These are phyloP conservation scores for Gossypium arboreum DNA, from an alignment of 345 rosid species.

Conservation along the genomic window DNA sequence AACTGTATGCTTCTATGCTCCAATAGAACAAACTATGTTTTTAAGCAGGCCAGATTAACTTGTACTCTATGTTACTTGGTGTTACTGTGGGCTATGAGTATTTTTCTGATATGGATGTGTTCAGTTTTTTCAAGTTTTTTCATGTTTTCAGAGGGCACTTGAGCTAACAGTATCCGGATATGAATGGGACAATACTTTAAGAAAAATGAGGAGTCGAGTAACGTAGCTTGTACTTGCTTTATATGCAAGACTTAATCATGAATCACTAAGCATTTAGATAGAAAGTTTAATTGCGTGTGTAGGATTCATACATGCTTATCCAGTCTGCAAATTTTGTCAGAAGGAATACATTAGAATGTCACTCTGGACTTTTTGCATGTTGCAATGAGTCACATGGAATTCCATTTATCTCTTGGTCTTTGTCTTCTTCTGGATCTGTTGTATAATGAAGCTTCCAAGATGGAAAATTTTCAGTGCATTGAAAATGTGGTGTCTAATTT, in stretches of 20 bases:
- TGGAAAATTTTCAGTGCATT: background rate
- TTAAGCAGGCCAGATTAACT: no score
- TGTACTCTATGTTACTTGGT: no score
- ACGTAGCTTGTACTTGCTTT: background rate
- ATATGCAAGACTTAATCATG: background rate
- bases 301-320: background rate
- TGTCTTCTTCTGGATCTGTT: background rate
- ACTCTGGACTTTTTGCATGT: background rate
- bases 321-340: background rate
- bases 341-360: background rate
- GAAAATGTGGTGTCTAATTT: background rate
- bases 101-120: no score
- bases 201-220: background rate
- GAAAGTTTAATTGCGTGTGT: background rate
- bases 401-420: background rate
- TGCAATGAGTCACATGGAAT: background rate
- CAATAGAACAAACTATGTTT: no score
- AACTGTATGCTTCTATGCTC: background rate
- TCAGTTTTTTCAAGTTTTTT: no score
- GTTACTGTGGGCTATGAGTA: no score
- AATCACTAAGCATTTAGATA: background rate
- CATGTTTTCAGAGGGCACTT: no score
- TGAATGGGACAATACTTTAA: background rate
- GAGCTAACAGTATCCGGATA: background rate
- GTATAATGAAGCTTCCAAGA: background rate